phyloP scores from a whole-genome alignment of 495 filamentous ascomycete species.

The Tuber calosporum region DNA sequence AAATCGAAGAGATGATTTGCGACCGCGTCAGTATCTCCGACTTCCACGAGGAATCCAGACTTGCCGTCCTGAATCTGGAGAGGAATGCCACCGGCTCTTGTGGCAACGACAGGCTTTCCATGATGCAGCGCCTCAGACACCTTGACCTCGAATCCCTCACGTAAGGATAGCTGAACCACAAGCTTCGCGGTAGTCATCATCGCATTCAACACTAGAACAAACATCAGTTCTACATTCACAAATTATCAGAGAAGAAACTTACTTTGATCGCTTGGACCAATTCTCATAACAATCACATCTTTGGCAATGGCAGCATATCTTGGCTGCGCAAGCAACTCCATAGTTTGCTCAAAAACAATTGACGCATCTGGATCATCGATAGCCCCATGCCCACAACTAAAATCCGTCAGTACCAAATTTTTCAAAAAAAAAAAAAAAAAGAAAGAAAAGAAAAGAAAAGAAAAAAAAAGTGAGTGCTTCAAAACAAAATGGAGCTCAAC shows the following conservation, averaged over 20 bases:
- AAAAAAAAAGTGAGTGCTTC: too few species aligned
- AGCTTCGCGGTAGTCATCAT: conserved; percentile 67
- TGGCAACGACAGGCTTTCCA: conserved; percentile 74
- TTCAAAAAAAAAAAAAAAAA: too few species aligned
- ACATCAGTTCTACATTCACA: not conserved
- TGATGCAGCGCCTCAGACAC: conserved; percentile 83
- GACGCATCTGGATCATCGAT: conserved; percentile 79
- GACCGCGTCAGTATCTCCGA: conserved; percentile 65
- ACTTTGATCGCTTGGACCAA: conserved; percentile 67
- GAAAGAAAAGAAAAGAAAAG: too few species aligned
- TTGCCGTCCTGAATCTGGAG: conserved; percentile 67
- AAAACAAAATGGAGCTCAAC: conserved; percentile 5
- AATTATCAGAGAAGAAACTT: not conserved
- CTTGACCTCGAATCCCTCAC: conserved; percentile 86
- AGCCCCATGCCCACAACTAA: conserved; percentile 63
- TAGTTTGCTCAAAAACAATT: conserved; percentile 62
- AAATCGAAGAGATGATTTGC: conserved; percentile 63
- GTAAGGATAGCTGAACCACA: conserved; percentile 70
- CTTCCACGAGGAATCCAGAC: conserved; percentile 69
- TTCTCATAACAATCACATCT: conserved; percentile 66
- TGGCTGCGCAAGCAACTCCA: conserved; percentile 56
- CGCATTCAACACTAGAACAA: conserved; percentile 56
- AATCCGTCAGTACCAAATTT: conserved; percentile 10
- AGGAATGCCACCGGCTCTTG: conserved; percentile 71
- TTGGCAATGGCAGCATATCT: conserved; percentile 49